Conservation (phyloP, 148 eudicot species). For the Fagopyrum tataricum region DNA sequence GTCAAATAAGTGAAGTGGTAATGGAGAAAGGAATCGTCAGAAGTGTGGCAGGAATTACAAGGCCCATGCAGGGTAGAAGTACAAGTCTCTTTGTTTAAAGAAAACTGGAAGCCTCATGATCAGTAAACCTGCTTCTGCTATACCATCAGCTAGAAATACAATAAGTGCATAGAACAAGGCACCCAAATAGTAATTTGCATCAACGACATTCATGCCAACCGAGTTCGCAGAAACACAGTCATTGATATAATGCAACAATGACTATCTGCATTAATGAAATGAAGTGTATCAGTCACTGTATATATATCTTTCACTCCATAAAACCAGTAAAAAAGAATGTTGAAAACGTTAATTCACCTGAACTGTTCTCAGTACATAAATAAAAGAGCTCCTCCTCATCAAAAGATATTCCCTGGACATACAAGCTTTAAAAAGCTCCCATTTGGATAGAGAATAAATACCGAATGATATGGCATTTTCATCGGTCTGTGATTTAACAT, state of each 20-base stretch:
- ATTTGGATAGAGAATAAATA: slow-evolving; percentile 45
- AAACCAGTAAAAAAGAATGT: neutral
- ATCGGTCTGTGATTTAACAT: slow-evolving; percentile 38
- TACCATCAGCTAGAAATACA: slow-evolving; percentile 53
- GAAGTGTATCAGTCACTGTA: neutral
- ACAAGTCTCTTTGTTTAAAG: slow-evolving; percentile 75
- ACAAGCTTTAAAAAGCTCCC: slow-evolving; percentile 66
- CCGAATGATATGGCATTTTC: slow-evolving; percentile 38
- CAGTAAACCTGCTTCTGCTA: slow-evolving; percentile 58
- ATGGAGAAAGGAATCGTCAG: slow-evolving; percentile 67
- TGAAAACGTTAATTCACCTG: slow-evolving; percentile 34
- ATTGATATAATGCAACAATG: slow-evolving; percentile 43
- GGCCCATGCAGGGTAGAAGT: slow-evolving; percentile 83
- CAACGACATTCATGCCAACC: slow-evolving; percentile 46
- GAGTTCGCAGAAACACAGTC: slow-evolving; percentile 60
- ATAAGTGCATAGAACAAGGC: slow-evolving; percentile 53
- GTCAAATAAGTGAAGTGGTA: slow-evolving; percentile 46
- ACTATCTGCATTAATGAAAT: slow-evolving; percentile 36
- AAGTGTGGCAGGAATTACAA: slow-evolving; percentile 58
- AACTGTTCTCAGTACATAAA: slow-evolving; percentile 47
- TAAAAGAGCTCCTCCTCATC: slow-evolving; percentile 63
- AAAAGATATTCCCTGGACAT: slow-evolving; percentile 72
- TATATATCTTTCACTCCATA: neutral
- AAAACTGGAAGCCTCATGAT: slow-evolving; percentile 57
- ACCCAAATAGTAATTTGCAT: slow-evolving; percentile 62